phyloP scores from a whole-genome alignment of 1,284 basidiomycete species.

The Lignosus rhinocerotis region DNA sequence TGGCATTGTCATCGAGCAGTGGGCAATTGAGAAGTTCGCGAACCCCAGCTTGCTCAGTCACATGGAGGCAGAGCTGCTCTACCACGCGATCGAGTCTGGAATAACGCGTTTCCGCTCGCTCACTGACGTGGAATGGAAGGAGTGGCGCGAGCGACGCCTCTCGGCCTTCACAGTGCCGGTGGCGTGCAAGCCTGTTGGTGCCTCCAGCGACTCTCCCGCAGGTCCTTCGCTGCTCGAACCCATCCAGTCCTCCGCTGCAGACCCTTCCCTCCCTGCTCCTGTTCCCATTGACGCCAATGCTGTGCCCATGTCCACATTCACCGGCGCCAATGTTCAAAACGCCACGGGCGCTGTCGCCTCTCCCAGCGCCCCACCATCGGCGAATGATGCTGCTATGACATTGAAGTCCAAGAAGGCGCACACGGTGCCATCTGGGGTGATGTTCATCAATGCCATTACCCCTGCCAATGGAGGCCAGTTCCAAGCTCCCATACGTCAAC shows the following conservation, averaged over 20 bases:
- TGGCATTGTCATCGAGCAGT: slow-evolving; percentile 10
- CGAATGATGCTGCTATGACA: not conserved
- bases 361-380: not conserved
- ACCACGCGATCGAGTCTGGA: slow-evolving; percentile 11
- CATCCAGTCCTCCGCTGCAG: too few relatives aligned
- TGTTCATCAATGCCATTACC: not conserved
- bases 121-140: slow-evolving; percentile 7
- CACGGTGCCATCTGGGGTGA: not conserved
- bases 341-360: too few relatives aligned
- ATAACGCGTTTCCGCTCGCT: slow-evolving; percentile 17
- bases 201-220: not conserved
- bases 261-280: too few relatives aligned
- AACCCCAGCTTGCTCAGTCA: slow-evolving; percentile 23
- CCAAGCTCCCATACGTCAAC: not conserved
- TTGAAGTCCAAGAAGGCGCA: not conserved
- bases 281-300: too few relatives aligned
- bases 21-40: not conserved
- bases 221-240: not conserved
- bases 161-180: too few relatives aligned
- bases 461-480: not conserved
- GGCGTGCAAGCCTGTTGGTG: too few relatives aligned
- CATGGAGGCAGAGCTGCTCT: slow-evolving; percentile 22
- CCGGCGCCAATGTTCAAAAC: too few relatives aligned
- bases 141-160: not conserved
- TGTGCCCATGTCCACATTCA: too few relatives aligned